Conservation (phyloP, 2,329 filamentous ascomycete genomes). For the Xylariaceae sp. region DNA sequence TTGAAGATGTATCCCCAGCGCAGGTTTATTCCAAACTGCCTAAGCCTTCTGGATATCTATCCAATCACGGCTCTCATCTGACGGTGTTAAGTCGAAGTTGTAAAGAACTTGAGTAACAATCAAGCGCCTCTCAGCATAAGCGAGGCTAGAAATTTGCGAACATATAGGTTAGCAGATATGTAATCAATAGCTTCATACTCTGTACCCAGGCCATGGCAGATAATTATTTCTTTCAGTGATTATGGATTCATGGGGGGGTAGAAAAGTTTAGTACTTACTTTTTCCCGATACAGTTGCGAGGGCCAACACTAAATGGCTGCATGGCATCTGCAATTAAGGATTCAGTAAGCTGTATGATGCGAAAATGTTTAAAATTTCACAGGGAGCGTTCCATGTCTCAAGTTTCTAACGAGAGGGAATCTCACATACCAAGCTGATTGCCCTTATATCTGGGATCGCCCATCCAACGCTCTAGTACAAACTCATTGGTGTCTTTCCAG, state of each 20-base stretch:
- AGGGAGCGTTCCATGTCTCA: no score
- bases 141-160: conserved; percentile 46
- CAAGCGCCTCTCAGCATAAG: conserved; percentile 57
- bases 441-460: no score
- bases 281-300: conserved; percentile 57
- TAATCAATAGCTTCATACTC: no score
- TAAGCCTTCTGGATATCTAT: conserved; percentile 47
- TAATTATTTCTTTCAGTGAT: no score
- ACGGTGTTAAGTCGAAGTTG: conserved; percentile 55
- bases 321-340: no score
- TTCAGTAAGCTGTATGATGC: no score
- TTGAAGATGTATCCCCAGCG: conserved; percentile 44
- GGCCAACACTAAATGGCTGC: conserved; percentile 57
- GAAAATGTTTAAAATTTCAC: conserved; percentile 36
- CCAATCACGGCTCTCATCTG: conserved; percentile 48
- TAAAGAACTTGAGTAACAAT: conserved; percentile 56
- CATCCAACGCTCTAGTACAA: no score
- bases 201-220: no score
- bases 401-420: no score
- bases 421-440: no score
- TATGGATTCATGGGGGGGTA: no score
- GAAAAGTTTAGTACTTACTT: conserved; percentile 47
- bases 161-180: conserved; percentile 12
- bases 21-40: conserved; percentile 50
- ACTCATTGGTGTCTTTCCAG: no score